Conservation (phyloP, 139 green algal genomes). For the Chlorella ohadii region DNA sequence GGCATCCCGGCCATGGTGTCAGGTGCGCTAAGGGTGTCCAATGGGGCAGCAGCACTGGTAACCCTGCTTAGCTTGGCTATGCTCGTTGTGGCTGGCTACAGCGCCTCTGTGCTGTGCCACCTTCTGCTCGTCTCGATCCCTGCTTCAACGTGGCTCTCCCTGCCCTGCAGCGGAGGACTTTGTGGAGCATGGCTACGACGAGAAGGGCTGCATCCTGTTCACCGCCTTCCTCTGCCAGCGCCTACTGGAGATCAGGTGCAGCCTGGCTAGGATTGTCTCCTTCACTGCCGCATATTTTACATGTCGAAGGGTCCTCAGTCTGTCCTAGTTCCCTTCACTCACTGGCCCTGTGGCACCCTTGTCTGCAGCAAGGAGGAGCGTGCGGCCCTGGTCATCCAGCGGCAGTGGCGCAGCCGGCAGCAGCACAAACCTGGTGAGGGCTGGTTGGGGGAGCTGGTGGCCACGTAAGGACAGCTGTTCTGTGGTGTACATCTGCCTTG, state of each 20-base stretch:
- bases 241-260: constrained; percentile 72
- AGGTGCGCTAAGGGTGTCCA: constrained; percentile 24
- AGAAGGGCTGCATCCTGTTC: constrained; percentile 72
- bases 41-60: no score
- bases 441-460: no score
- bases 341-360: not conserved
- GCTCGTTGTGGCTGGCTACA: no score
- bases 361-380: constrained; percentile 66
- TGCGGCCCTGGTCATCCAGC: constrained; percentile 75
- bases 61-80: no score
- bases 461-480: no score
- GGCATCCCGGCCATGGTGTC: constrained; percentile 75
- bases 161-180: constrained; percentile 57
- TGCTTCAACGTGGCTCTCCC: no score
- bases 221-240: constrained; percentile 75
- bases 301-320: no score
- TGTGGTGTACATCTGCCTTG: no score
- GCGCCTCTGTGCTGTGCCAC: no score
- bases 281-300: no score
- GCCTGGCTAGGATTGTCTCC: not conserved
- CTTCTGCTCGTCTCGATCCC: no score
- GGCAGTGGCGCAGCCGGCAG: constrained; percentile 51
- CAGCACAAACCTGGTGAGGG: constrained; percentile 18
- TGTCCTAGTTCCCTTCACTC: not conserved
- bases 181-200: constrained; percentile 72